Evolutionary conservation across 2,329 filamentous ascomycete species (phyloP).

Genomic region (Sclerotinia minor): DNA sequence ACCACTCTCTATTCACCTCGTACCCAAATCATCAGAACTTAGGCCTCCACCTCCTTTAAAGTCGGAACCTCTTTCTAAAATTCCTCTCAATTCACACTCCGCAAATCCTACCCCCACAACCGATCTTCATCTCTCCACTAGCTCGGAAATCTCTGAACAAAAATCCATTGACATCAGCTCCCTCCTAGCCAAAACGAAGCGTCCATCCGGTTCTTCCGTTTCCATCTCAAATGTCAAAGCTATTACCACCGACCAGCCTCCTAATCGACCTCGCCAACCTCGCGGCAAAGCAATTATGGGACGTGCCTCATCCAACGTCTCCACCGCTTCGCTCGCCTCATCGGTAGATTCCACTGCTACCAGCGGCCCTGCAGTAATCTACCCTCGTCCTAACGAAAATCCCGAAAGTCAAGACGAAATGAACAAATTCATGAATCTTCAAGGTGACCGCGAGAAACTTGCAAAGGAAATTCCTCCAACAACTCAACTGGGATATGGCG

Average conservation of each 20-base stretch:
- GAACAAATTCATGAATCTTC: conserved; percentile 16
- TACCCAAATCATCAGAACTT: conserved; percentile 25
- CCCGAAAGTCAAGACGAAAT: background rate
- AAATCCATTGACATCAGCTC: conserved; percentile 33
- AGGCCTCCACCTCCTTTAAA: conserved; percentile 21
- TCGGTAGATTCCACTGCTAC: conserved; percentile 46
- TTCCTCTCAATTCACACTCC: conserved; percentile 18
- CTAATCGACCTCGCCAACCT: conserved; percentile 36
- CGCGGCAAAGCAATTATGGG: conserved; percentile 49
- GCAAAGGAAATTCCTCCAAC: background rate
- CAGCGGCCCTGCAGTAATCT: conserved; percentile 36
- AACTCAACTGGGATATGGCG: conserved; percentile 41
- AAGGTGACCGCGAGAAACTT: conserved; percentile 7
- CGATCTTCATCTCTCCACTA: background rate
- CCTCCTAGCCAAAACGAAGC: conserved; percentile 40
- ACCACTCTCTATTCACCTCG: conserved; percentile 13
- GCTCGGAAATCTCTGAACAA: background rate
- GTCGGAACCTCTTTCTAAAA: conserved; percentile 13
- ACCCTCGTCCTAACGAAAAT: conserved; percentile 23
- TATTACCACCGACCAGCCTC: conserved; percentile 25
- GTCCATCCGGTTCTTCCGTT: conserved; percentile 27
- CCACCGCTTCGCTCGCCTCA: conserved; percentile 46
- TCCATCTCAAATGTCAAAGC: conserved; percentile 2
- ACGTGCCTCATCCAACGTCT: conserved; percentile 59
- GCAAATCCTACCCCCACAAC: conserved; percentile 24